Percentiles rank a stretch among this genome's conserved stretches.
These are phyloP conservation scores for Chaetomium sp. DNA, from an alignment of 2,329 filamentous ascomycete genomes.

Conservation along the genomic window DNA sequence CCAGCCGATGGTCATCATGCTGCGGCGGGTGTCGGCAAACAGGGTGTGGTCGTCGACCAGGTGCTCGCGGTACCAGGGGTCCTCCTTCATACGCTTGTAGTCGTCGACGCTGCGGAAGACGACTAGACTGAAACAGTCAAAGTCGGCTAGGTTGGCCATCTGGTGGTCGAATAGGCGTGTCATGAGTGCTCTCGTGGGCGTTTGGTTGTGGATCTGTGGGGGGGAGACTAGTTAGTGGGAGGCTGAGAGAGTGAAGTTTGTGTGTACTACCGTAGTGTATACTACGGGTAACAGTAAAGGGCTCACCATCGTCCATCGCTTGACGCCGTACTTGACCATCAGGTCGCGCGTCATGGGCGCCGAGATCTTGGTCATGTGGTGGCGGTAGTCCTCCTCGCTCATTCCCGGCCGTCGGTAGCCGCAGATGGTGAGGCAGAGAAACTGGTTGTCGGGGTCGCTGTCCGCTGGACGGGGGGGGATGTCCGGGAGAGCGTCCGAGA, in stretches of 20 bases:
- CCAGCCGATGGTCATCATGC: neutral
- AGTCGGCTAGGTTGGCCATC: constrained; percentile 43
- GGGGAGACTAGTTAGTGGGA: neutral
- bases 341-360: constrained; percentile 41
- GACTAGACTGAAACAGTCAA: constrained; percentile 44
- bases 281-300: neutral
- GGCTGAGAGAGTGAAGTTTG: neutral
- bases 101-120: constrained; percentile 39
- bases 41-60: constrained; percentile 40
- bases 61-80: constrained; percentile 42
- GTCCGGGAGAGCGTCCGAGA: no score
- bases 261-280: constrained; percentile 25
- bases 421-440: constrained; percentile 42
- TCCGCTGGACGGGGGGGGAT: no score
- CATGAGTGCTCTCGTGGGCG: constrained; percentile 34
- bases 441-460: constrained; percentile 7
- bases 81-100: constrained; percentile 42
- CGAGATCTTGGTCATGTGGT: constrained; percentile 41
- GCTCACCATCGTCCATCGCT: constrained; percentile 34
- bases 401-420: constrained; percentile 43
- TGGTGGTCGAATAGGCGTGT: constrained; percentile 37
- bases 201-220: constrained; percentile 36
- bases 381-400: constrained; percentile 40
- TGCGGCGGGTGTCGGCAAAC: constrained; percentile 35
- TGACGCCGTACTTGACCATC: constrained; percentile 44